Conservation (phyloP, 192 early-diverging fungal species). For the Coemansia sp. region DNA sequence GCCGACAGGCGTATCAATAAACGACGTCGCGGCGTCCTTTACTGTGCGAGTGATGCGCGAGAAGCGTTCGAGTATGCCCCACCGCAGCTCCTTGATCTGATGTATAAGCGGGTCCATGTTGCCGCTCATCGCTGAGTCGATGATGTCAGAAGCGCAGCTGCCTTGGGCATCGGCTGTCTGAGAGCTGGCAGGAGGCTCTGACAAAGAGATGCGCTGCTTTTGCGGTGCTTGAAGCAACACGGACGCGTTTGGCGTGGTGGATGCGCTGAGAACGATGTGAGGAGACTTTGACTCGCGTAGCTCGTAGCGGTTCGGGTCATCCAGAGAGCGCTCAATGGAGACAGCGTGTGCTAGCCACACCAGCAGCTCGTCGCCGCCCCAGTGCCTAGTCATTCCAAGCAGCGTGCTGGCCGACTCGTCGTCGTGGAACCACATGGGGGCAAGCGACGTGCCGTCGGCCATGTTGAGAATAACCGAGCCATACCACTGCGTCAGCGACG, state of each 20-base stretch:
- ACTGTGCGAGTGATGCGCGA: slow-evolving; percentile 72
- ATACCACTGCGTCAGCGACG: slow-evolving; percentile 65
- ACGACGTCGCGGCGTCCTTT: slow-evolving; percentile 61
- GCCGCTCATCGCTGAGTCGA: slow-evolving; percentile 39
- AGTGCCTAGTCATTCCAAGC: slow-evolving; percentile 46
- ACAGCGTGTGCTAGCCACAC: slow-evolving; percentile 54
- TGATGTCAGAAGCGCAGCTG: slow-evolving; percentile 5
- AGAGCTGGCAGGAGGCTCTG: neutral
- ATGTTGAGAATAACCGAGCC: slow-evolving; percentile 67
- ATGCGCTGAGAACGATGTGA: slow-evolving; percentile 35
- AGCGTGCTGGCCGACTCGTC: slow-evolving; percentile 61
- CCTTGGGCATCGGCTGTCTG: slow-evolving; percentile 14
- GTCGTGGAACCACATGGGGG: slow-evolving; percentile 75
- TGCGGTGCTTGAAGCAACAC: slow-evolving; percentile 19
- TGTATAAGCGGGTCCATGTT: slow-evolving; percentile 50
- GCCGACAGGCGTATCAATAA: slow-evolving; percentile 49
- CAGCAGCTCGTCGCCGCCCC: slow-evolving; percentile 72
- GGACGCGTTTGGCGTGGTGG: slow-evolving; percentile 29
- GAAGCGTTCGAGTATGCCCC: slow-evolving; percentile 73
- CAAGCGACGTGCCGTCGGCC: slow-evolving; percentile 58
- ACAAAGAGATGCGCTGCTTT: neutral
- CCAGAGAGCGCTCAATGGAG: slow-evolving; percentile 41
- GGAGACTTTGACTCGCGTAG: slow-evolving; percentile 36
- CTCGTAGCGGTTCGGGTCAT: slow-evolving; percentile 43
- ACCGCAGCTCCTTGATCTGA: slow-evolving; percentile 65